A percentile compares a stretch with the other conserved stretches of the same genome.
Conservation (phyloP, 352 stramenopile species). For the Globisporangium middletonii region DNA sequence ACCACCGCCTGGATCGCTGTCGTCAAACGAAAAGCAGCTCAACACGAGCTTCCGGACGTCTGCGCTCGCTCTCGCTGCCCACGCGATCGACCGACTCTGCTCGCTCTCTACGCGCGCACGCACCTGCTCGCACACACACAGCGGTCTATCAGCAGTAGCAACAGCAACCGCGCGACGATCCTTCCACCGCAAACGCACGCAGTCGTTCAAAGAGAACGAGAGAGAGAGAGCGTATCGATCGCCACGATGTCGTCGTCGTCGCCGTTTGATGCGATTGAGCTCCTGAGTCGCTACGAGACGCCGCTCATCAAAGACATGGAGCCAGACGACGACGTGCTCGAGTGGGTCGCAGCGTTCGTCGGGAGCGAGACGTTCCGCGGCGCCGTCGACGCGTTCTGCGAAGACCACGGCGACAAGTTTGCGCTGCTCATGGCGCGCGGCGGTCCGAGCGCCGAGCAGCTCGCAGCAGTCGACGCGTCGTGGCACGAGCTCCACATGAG, state of each 20-base stretch:
- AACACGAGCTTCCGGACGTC: no score
- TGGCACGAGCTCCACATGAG: constrained; percentile 67
- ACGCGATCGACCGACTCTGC: no score
- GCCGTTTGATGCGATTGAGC: constrained; percentile 73
- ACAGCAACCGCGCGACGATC: no score
- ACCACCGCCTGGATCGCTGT: no score
- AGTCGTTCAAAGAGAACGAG: background rate
- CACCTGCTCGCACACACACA: no score
- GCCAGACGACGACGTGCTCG: constrained; percentile 65
- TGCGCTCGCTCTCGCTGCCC: no score
- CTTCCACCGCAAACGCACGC: background rate
- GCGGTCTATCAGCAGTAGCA: no score
- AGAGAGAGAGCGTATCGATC: background rate
- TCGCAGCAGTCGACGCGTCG: constrained; percentile 50
- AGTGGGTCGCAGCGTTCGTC: constrained; percentile 73
- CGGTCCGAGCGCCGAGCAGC: constrained; percentile 43
- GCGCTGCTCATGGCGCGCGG: constrained; percentile 57
- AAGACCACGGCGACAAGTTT: constrained; percentile 51
- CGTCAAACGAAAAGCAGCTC: no score
- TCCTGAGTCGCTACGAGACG: constrained; percentile 74
- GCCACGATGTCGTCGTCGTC: constrained; percentile 11
- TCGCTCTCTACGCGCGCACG: no score
- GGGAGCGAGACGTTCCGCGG: constrained; percentile 68
- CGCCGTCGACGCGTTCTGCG: constrained; percentile 56
- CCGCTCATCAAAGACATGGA: constrained; percentile 83